A percentile compares a stretch with the other conserved stretches of the same genome.
phyloP scores from a whole-genome alignment of 1,284 basidiomycete genomes.

The Tilletia setariae region DNA sequence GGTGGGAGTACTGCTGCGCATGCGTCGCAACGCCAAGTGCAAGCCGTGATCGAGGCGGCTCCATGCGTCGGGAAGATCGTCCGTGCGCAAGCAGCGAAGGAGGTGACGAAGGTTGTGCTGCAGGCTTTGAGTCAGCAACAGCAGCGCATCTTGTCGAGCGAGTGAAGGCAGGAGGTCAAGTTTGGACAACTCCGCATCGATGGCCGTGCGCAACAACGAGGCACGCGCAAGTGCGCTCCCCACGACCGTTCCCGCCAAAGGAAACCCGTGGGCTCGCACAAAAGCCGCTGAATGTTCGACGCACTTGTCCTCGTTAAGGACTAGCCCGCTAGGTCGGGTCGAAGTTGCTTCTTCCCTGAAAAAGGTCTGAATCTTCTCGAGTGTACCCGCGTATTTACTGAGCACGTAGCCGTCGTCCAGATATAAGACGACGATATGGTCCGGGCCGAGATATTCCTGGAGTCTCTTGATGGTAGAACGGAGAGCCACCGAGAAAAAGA shows the following conservation, averaged over 20 bases:
- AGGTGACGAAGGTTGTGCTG: not conserved
- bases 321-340: not conserved
- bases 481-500: not conserved
- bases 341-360: not conserved
- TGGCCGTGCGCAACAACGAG: not conserved
- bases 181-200: not conserved
- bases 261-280: not conserved
- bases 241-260: not conserved
- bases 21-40: not conserved
- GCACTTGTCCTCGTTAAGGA: not conserved
- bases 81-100: constrained; percentile 1
- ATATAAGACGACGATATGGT: constrained; percentile 5
- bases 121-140: not conserved
- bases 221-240: not conserved
- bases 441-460: not conserved
- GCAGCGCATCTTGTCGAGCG: not conserved
- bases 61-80: not conserved
- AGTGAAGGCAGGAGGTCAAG: not conserved
- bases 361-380: not conserved
- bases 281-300: not conserved
- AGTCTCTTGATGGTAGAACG: not conserved
- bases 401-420: not conserved
- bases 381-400: not conserved
- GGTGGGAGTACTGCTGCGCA: not conserved
- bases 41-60: not conserved